Evolutionary conservation across 169 alveolate species (phyloP).

Genomic region (Cryptosporidium parvum): DNA sequence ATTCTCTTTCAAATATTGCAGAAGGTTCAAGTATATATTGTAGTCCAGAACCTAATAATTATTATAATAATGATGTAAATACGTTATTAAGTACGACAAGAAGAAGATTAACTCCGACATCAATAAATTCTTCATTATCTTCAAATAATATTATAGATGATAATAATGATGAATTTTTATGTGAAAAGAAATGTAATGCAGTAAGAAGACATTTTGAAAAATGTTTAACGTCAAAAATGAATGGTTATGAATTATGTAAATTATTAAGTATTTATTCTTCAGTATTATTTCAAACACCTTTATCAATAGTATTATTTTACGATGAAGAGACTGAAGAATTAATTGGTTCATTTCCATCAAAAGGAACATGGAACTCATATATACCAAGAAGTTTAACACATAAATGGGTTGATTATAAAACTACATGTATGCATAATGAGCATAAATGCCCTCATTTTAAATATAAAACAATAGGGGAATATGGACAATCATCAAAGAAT

Average conservation of each 20-base stretch:
- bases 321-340: constrained; percentile 45
- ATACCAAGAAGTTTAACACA: constrained; percentile 49
- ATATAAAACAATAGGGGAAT: not conserved
- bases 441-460: constrained; percentile 45
- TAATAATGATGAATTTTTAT: constrained; percentile 27
- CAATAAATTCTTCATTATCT: constrained; percentile 69
- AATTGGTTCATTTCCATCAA: constrained; percentile 62
- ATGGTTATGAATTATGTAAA: constrained; percentile 62
- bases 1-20: constrained; percentile 32
- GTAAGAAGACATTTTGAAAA: constrained; percentile 59
- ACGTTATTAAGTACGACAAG: not conserved
- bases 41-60: not conserved
- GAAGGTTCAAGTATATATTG: not conserved
- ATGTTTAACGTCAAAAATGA: constrained; percentile 15
- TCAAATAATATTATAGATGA: constrained; percentile 47
- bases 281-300: constrained; percentile 63
- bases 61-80: not conserved
- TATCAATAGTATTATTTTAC: constrained; percentile 36
- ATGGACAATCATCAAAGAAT: not conserved
- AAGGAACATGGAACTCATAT: constrained; percentile 59
- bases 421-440: constrained; percentile 41
- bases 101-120: constrained; percentile 66
- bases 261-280: constrained; percentile 55
- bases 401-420: constrained; percentile 61
- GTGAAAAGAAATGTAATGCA: constrained; percentile 50